phyloP scores from a whole-genome alignment of 768 basidiomycete species.

The Leccinellum albellum region DNA sequence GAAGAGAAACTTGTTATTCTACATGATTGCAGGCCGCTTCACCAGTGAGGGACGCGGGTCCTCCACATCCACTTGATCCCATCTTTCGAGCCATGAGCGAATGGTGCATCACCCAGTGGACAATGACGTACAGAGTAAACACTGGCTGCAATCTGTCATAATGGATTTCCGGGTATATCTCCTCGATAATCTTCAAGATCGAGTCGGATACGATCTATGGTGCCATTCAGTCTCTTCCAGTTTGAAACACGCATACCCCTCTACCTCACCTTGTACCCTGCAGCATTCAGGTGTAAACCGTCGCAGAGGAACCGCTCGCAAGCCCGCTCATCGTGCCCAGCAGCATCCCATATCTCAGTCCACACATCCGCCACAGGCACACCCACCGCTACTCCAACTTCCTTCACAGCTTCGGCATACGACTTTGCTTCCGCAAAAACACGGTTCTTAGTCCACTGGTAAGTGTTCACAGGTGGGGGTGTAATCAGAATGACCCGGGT shows the following conservation, averaged over 20 bases:
- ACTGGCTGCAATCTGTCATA: slow-evolving; percentile 54
- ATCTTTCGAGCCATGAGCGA: neutral
- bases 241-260: neutral
- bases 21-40: neutral
- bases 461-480: slow-evolving; percentile 76
- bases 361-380: slow-evolving; percentile 74
- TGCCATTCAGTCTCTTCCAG: neutral
- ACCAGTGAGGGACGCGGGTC: neutral
- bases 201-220: slow-evolving; percentile 62
- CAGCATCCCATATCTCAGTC: slow-evolving; percentile 65
- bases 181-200: slow-evolving; percentile 54
- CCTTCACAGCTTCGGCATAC: slow-evolving; percentile 70
- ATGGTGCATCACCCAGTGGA: neutral
- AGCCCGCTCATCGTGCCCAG: slow-evolving; percentile 53
- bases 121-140: slow-evolving; percentile 32
- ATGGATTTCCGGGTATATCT: slow-evolving; percentile 65
- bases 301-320: slow-evolving; percentile 59
- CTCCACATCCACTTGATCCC: neutral
- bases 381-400: slow-evolving; percentile 50
- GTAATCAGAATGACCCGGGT: slow-evolving; percentile 80
- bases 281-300: slow-evolving; percentile 74
- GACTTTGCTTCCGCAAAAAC: slow-evolving; percentile 59
- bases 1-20: neutral
- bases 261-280: slow-evolving; percentile 64
- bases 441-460: slow-evolving; percentile 44